Evolutionary conservation across 352 stramenopile species (phyloP), one percentile per base, ranked within the genome.

Genomic region (Pythium diclinum): DNA sequence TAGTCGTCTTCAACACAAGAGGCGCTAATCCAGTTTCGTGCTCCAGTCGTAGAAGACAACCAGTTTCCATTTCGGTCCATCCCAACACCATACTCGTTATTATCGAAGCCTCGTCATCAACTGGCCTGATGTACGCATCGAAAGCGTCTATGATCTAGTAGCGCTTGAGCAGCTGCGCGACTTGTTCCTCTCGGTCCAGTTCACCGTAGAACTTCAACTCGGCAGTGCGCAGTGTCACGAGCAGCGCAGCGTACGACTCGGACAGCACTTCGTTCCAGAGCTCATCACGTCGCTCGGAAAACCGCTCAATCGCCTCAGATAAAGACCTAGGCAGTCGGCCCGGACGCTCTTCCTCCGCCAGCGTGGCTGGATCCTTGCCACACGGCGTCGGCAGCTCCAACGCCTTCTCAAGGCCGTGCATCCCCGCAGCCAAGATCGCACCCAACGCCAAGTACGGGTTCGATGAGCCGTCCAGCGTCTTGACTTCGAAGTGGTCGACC

Each of bases 391-490:
- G 67, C 0, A 77, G 54, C 33, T 0, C 13, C 1, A 62, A 19
- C 9, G 58, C 25, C 0, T 47, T 23, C 7, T 70, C 28, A 2
- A 75, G 16, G 0, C 71, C 71, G 14, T 28, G 52, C 56, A 75
- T 75, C 0, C 63, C 71, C 10, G 63, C 68, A 0, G 71, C 67
- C 3, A 77, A 30, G 23, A 77, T 53, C 16, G 63, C 59, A 17
- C 71, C 71, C 2, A 77, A 23, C 1, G 71, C 60, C 23, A 77
- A n/a, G 40, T 77, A 75, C 52, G 71, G 71, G 36, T 75, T 77
- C 16, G 71, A 63, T 0, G 58, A 73, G 34, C 48, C 71, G 51
- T 77, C 71, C 25, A 72, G n/a, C 33, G 67, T 68, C 62, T 73
- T 77, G 67, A 77, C 21, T 44, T 77, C 71, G 16, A 77, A 67